These are phyloP conservation scores for Ampelomyces quisqualis DNA, from an alignment of 2,329 filamentous ascomycete species.

Conservation along the genomic window DNA sequence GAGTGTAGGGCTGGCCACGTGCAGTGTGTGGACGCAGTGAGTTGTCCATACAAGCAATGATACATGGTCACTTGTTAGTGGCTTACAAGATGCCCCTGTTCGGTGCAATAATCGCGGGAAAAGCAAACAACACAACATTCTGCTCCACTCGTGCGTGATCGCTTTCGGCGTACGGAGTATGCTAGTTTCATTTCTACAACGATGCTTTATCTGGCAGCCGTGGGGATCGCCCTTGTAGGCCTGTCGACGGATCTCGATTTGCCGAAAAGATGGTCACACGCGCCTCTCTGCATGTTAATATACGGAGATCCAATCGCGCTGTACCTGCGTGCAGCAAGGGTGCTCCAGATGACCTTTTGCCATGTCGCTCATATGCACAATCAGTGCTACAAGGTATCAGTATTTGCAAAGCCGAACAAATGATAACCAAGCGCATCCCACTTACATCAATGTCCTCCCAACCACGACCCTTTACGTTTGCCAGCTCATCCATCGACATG, in stretches of 20 bases:
- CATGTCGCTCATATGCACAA: constrained; percentile 8
- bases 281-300: not conserved
- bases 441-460: constrained; percentile 73
- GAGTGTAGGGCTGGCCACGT: not conserved
- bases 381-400: constrained; percentile 38
- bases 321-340: constrained; percentile 4
- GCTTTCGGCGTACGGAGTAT: no score
- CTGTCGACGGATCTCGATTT: constrained; percentile 5
- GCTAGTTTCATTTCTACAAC: constrained; percentile 3
- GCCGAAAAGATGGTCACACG: constrained; percentile 8
- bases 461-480: constrained; percentile 81
- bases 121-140: not conserved
- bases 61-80: constrained; percentile 5
- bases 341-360: constrained; percentile 21
- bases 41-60: not conserved
- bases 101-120: not conserved
- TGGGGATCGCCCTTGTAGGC: constrained; percentile 1
- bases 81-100: not conserved
- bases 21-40: not conserved
- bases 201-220: constrained; percentile 8
- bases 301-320: constrained; percentile 3
- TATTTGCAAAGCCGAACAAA: constrained; percentile 9
- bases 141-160: no score
- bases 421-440: constrained; percentile 11
- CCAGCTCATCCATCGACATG: constrained; percentile 82